Evolutionary conservation across 2,329 filamentous ascomycete species (phyloP), one percentile per base, ranked within the genome.

Genomic region (Onygenales sp.): DNA sequence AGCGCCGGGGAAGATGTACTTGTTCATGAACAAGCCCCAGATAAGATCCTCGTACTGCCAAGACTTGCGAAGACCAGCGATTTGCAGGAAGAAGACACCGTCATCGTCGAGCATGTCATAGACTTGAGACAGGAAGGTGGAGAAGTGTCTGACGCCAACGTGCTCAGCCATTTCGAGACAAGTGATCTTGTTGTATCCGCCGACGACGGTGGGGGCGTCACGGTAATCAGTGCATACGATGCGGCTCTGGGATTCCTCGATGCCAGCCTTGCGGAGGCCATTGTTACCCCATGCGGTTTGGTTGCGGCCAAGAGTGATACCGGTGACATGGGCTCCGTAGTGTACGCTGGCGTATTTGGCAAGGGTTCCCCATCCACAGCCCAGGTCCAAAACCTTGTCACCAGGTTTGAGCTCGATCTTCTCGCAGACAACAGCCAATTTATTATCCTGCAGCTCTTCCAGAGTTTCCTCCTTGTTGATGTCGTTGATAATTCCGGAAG

Each of bases 11-110:
- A 97, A 97, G 70, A 97, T 80, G 74, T 97, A 95, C 78, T 95
- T 96, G 85, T 97, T 97, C 90, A 97, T 95, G 81, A 96, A 97
- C 46, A 97, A 81, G 69, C 93, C 93, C 93, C 93, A 97, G 71
- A 92, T 87, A 50, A 96, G 81, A 74, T 97, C 92, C 78, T 97
- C 91, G 67, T 95, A 97, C 73, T 97, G 93, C 93, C 93, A 97
- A 59, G 81, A 78, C 77, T 94, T 94, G 63, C 93, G 86, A 57
- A 98, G 81, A 74, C 93, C 93, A 63, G 92, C 90, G 63, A 94
- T 90, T 73, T 97, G 93, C 56, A 97, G 80, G 81, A 93, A 96
- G 78, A 97, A 95, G 60, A 89, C 82, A 70, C 93, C 93, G 61
- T 97, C 90, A 61, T 97, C 93, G 57, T 96, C 88, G 52, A 97